phyloP scores from a whole-genome alignment of 2,329 filamentous ascomycete species.

The Geosmithia morbida region DNA sequence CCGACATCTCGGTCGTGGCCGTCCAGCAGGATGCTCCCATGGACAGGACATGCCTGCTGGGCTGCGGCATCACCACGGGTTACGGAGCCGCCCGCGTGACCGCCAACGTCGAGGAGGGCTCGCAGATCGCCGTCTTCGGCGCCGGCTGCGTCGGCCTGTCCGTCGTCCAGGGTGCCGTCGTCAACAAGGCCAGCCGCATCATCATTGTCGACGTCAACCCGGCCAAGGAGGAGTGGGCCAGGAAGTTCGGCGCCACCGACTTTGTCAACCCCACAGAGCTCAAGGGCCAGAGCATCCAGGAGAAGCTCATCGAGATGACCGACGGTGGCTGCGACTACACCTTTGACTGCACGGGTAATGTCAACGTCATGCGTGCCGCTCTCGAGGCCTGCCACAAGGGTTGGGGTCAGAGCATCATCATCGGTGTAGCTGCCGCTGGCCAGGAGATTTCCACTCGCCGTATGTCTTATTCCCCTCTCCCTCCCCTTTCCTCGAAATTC shows the following conservation, averaged over 20 bases:
- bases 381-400: constrained; percentile 99
- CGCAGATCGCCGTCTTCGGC: constrained; percentile 84
- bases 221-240: constrained; percentile 77
- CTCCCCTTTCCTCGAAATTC: background rate
- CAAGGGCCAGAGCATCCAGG: constrained; percentile 64
- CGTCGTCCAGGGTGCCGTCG: constrained; percentile 85
- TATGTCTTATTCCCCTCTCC: constrained; percentile 35
- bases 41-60: constrained; percentile 90
- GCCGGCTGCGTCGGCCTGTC: constrained; percentile 92
- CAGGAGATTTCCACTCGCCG: constrained; percentile 91
- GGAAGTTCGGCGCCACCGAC: constrained; percentile 91
- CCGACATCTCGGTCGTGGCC: constrained; percentile 94
- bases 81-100: constrained; percentile 94
- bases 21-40: constrained; percentile 84
- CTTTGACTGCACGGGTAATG: constrained; percentile 97
- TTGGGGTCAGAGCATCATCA: constrained; percentile 96
- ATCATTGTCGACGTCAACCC: constrained; percentile 71
- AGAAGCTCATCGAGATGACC: constrained; percentile 92
- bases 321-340: constrained; percentile 98
- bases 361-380: constrained; percentile 86
- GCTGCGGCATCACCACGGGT: constrained; percentile 96
- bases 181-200: constrained; percentile 66
- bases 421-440: constrained; percentile 89
- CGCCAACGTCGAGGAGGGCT: constrained; percentile 79
- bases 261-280: constrained; percentile 89